Evolutionary conservation across 495 filamentous ascomycete genomes (phyloP).

Genomic region (Penicillium alfredii): DNA sequence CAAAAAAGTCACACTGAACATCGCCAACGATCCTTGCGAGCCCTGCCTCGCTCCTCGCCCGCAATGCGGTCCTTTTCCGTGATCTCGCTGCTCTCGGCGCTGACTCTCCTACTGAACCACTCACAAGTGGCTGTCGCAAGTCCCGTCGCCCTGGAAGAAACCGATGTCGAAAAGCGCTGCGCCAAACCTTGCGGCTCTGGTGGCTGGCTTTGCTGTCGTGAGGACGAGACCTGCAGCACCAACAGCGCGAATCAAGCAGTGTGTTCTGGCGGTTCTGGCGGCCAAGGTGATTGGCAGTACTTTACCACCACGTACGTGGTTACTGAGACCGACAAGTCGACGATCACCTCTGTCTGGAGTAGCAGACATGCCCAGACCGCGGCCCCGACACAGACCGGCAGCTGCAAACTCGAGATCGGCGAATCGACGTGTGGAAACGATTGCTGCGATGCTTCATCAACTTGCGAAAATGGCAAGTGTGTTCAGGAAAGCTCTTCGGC

Average conservation of each 20-base stretch:
- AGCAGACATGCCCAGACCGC: constrained; percentile 42
- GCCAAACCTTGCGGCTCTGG: constrained; percentile 61
- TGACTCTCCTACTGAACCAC: constrained; percentile 21
- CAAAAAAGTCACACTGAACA: neutral
- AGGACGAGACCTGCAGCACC: constrained; percentile 57
- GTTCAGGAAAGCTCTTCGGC: constrained; percentile 36
- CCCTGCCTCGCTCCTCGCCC: constrained; percentile 8
- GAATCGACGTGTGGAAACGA: constrained; percentile 63
- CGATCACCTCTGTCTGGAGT: constrained; percentile 63
- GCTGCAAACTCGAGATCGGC: constrained; percentile 54
- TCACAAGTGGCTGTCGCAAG: constrained; percentile 30
- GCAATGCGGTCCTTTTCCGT: constrained; percentile 28
- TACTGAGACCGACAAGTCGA: constrained; percentile 59
- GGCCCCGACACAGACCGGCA: constrained; percentile 37
- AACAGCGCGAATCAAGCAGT: constrained; percentile 49
- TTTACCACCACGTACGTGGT: constrained; percentile 64
- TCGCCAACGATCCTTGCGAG: neutral
- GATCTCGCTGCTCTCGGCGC: constrained; percentile 24
- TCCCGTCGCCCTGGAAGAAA: constrained; percentile 26
- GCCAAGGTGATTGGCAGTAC: constrained; percentile 36
- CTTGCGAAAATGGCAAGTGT: constrained; percentile 48
- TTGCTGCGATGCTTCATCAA: constrained; percentile 69
- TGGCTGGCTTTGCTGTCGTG: constrained; percentile 61
- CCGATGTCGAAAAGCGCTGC: constrained; percentile 46
- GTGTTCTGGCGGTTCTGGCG: constrained; percentile 36